Evolutionary conservation across 2,329 filamentous ascomycete species (phyloP).

Genomic region (Botryotinia globosa): DNA sequence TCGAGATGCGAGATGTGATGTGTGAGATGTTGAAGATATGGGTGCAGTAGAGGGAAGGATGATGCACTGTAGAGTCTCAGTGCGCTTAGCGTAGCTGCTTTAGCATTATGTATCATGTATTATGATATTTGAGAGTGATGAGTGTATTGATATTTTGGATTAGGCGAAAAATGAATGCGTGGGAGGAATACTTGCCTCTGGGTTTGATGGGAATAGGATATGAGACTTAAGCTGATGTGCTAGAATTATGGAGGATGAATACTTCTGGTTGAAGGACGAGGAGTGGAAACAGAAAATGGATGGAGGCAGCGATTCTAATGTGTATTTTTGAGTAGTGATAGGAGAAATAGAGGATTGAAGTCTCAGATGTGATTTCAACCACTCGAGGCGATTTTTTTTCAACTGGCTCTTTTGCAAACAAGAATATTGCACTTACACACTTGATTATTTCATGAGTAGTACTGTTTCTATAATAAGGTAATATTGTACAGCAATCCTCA

Average conservation of each 20-base stretch:
- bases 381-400: too few relatives aligned
- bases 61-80: background rate
- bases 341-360: background rate
- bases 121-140: background rate
- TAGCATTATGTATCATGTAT: background rate
- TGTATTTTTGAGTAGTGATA: too few relatives aligned
- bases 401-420: background rate
- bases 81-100: background rate
- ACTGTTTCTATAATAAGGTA: too few relatives aligned
- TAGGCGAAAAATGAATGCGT: background rate
- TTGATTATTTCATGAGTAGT: background rate
- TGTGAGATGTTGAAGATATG: background rate
- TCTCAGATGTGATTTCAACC: background rate
- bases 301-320: too few relatives aligned
- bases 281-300: too few relatives aligned
- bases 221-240: too few relatives aligned
- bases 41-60: background rate
- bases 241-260: too few relatives aligned
- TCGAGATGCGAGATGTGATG: background rate
- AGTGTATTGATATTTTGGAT: background rate
- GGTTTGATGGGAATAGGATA: too few relatives aligned
- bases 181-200: too few relatives aligned
- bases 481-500: background rate
- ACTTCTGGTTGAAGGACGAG: too few relatives aligned
- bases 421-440: background rate